Conservation (phyloP, 805 yeast species). For the Starmerella etchellsii region DNA sequence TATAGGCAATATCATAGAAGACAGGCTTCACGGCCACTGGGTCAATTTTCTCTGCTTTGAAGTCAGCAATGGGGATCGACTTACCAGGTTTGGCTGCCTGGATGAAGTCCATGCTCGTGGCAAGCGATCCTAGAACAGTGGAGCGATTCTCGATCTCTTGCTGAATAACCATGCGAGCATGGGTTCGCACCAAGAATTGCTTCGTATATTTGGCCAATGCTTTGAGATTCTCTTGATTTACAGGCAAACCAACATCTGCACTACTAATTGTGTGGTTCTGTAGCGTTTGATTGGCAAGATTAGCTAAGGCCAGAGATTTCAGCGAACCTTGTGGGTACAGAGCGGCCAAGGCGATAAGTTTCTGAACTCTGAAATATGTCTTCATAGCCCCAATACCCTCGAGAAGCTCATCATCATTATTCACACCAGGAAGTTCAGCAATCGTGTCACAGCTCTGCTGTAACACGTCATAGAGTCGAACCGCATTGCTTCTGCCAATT, state of each 20-base stretch:
- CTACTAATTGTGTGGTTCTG: neutral
- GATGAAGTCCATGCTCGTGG: conserved; percentile 35
- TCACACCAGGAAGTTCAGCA: conserved; percentile 81
- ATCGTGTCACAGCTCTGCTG: conserved; percentile 43
- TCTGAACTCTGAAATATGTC: conserved; percentile 33
- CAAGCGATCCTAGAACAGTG: conserved; percentile 23
- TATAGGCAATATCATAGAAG: conserved; percentile 79
- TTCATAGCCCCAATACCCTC: conserved; percentile 41
- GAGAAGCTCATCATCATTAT: conserved; percentile 61
- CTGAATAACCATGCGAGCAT: conserved; percentile 30
- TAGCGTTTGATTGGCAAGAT: conserved; percentile 9
- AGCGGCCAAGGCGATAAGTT: conserved; percentile 8
- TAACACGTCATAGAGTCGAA: conserved; percentile 41
- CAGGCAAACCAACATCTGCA: conserved; percentile 15
- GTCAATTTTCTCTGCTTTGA: conserved; percentile 29
- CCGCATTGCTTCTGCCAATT: conserved; percentile 3
- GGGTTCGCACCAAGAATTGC: conserved; percentile 16
- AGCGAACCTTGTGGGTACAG: conserved; percentile 5
- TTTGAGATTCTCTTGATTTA: conserved; percentile 5
- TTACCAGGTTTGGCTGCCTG: conserved; percentile 24
- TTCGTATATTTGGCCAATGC: conserved; percentile 6
- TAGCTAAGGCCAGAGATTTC: conserved; percentile 25
- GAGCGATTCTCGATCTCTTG: conserved; percentile 14
- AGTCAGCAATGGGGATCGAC: conserved; percentile 24
- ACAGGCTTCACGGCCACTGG: conserved; percentile 78